These are phyloP conservation scores for Phytophthora parvispora DNA, from an alignment of 352 stramenopile species.

Conservation along the genomic window DNA sequence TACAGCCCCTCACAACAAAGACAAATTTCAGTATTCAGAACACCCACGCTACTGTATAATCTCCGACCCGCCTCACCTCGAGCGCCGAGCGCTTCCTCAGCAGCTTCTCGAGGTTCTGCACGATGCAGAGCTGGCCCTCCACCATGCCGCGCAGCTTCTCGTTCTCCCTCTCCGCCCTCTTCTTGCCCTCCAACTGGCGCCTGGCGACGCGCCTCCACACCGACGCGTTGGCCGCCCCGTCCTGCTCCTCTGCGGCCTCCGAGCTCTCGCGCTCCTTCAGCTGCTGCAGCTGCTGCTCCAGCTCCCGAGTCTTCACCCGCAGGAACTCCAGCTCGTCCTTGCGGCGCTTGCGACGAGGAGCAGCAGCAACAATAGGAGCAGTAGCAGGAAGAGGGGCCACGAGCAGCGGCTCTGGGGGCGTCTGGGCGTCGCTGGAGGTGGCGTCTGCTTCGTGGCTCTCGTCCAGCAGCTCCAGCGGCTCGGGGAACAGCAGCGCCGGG, in stretches of 20 bases:
- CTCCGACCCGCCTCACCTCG: conserved; percentile 1
- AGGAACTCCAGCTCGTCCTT: conserved; percentile 62
- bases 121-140: conserved; percentile 34
- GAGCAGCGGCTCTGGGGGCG: neutral
- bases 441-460: neutral
- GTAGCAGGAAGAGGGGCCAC: neutral
- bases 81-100: conserved; percentile 36
- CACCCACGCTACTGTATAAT: no score
- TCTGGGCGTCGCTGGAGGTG: conserved; percentile 4
- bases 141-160: conserved; percentile 42
- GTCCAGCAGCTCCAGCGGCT: conserved; percentile 18
- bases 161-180: conserved; percentile 45
- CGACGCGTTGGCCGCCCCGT: neutral
- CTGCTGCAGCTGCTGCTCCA: conserved; percentile 41
- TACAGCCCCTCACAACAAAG: neutral
- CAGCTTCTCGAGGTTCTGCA: conserved; percentile 41
- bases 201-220: conserved; percentile 42
- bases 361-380: no score
- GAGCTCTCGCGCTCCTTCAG: conserved; percentile 18
- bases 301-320: conserved; percentile 35
- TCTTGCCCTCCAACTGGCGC: conserved; percentile 41
- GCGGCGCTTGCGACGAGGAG: conserved; percentile 31
- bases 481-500: conserved; percentile 11
- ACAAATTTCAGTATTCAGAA: no score
- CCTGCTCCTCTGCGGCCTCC: neutral